These are phyloP conservation scores for Rosa hybrid DNA, from an alignment of 331 rosid species.

Conservation along the genomic window DNA sequence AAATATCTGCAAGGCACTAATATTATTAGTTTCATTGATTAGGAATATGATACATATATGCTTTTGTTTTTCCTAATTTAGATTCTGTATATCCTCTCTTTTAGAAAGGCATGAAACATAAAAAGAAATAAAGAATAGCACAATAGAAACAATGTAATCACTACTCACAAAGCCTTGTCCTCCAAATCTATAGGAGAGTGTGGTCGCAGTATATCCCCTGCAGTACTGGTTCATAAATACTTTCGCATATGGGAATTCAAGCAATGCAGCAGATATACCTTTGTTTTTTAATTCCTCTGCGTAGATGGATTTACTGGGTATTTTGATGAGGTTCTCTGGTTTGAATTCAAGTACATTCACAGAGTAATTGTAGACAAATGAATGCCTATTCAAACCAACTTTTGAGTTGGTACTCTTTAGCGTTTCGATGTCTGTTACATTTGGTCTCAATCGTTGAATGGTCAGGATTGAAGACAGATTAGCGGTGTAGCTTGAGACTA, in stretches of 20 bases:
- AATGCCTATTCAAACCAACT: conserved; percentile 57
- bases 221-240: conserved; percentile 44
- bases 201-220: conserved; percentile 38
- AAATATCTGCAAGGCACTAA: conserved; percentile 43
- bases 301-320: conserved; percentile 28
- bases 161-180: conserved; percentile 71
- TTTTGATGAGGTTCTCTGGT: conserved; percentile 27
- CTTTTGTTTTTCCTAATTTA: background rate
- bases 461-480: conserved; percentile 76
- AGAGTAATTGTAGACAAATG: conserved; percentile 43
- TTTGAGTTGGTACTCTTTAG: conserved; percentile 42
- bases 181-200: conserved; percentile 54
- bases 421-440: conserved; percentile 46
- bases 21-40: background rate
- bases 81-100: background rate
- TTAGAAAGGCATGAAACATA: background rate
- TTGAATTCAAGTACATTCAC: conserved; percentile 36
- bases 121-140: background rate
- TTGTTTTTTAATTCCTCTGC: conserved; percentile 24
- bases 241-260: conserved; percentile 63
- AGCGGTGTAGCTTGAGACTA: conserved; percentile 71
- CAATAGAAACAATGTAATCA: background rate
- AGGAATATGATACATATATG: no score
- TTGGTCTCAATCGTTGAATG: conserved; percentile 37
- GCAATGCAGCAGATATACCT: conserved; percentile 58